phyloP scores from a whole-genome alignment of 805 yeast genomes.

The Nakazawaea ernobii region DNA sequence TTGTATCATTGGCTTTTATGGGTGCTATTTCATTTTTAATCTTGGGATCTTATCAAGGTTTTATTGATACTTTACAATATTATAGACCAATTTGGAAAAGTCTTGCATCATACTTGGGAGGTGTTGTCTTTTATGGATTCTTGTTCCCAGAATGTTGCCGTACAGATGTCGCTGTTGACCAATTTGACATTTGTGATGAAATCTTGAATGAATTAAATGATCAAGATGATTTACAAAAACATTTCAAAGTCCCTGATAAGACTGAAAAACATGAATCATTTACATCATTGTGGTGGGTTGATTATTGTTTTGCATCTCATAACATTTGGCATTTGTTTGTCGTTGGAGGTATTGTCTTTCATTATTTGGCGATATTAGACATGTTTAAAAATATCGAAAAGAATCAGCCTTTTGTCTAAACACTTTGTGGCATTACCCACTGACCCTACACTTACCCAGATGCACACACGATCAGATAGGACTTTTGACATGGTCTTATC shows the following conservation, averaged over 20 bases:
- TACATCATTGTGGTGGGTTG: slow-evolving; percentile 77
- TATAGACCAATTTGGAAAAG: slow-evolving; percentile 70
- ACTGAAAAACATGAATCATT: slow-evolving; percentile 30
- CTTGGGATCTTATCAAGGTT: slow-evolving; percentile 50
- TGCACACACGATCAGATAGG: no score
- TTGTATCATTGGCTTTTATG: slow-evolving; percentile 67
- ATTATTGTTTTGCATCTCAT: slow-evolving; percentile 71
- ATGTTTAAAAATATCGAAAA: slow-evolving; percentile 42
- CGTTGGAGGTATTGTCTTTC: slow-evolving; percentile 83
- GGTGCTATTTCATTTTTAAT: slow-evolving; percentile 66
- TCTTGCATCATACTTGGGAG: slow-evolving; percentile 67
- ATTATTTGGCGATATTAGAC: slow-evolving; percentile 70
- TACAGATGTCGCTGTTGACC: slow-evolving; percentile 56
- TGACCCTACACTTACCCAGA: no score
- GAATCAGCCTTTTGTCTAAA: neutral
- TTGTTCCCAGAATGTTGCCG: slow-evolving; percentile 88
- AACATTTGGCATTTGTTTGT: slow-evolving; percentile 94
- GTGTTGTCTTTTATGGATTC: slow-evolving; percentile 84
- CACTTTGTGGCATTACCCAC: neutral
- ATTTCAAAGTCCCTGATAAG: slow-evolving; percentile 35
- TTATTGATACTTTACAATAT: slow-evolving; percentile 42
- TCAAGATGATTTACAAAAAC: slow-evolving; percentile 22
- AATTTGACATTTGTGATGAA: slow-evolving; percentile 27
- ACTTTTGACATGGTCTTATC: no score
- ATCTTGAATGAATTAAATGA: slow-evolving; percentile 24